Percentiles rank a stretch among this genome's conserved stretches.
phyloP scores from a whole-genome alignment of 345 rosid species.

The Mangifera indica region DNA sequence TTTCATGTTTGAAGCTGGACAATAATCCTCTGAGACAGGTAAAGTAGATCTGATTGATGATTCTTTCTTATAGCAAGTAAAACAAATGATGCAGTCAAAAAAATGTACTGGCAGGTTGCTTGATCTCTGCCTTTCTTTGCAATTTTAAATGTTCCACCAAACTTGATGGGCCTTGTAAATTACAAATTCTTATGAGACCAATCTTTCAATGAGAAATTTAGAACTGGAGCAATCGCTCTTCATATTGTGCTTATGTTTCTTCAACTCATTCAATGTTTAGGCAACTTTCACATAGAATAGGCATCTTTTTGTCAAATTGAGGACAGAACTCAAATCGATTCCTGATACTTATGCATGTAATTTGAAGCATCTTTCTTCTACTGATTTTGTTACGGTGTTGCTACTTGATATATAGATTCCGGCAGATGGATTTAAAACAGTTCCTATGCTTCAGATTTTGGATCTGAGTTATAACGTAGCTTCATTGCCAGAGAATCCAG shows the following conservation, averaged over 20 bases:
- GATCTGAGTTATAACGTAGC: slow-evolving; percentile 75
- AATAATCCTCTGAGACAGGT: slow-evolving; percentile 75
- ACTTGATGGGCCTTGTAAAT: background rate
- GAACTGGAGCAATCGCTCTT: background rate
- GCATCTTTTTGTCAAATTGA: background rate
- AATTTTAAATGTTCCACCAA: background rate
- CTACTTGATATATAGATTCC: slow-evolving; percentile 56
- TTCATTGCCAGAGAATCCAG: slow-evolving; percentile 52
- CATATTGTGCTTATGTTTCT: slow-evolving; percentile 1
- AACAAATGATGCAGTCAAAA: slow-evolving; percentile 3
- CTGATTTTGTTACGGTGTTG: slow-evolving; percentile 21
- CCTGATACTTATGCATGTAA: background rate
- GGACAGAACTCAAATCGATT: background rate
- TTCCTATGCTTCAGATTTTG: slow-evolving; percentile 66
- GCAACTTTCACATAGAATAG: background rate
- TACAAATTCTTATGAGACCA: background rate
- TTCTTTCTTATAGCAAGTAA: slow-evolving; percentile 2
- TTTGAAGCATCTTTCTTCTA: background rate
- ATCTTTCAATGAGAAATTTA: background rate
- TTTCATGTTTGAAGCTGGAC: slow-evolving; percentile 80
- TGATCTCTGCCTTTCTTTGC: background rate
- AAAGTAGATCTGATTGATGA: slow-evolving; percentile 17
- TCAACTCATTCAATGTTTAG: background rate
- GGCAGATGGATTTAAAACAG: slow-evolving; percentile 67
- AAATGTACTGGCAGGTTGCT: background rate